Conservation (phyloP, 495 filamentous ascomycete species). For the Annulohypoxylon bovei region DNA sequence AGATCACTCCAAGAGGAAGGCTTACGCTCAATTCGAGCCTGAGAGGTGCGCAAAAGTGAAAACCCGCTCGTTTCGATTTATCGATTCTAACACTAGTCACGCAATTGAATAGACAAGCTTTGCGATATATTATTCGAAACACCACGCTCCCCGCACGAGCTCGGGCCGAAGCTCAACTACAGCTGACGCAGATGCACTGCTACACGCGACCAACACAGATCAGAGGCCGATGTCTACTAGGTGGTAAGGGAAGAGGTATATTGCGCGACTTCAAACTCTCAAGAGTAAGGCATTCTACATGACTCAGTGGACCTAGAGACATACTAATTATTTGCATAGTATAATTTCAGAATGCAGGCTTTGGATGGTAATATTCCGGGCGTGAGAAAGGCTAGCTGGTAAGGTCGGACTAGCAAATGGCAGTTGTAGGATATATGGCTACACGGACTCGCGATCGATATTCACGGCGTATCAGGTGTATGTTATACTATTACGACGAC, state of each 20-base stretch:
- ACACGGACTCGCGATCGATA: neutral
- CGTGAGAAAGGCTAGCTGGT: conserved; percentile 97
- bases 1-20: conserved; percentile 95
- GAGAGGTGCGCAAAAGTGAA: conserved; percentile 69
- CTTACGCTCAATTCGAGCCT: conserved; percentile 83
- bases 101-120: conserved; percentile 77
- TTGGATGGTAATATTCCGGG: conserved; percentile 88
- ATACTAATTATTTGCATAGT: conserved; percentile 65
- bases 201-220: conserved; percentile 95
- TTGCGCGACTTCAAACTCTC: conserved; percentile 90
- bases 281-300: conserved; percentile 69
- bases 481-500: conserved; percentile 8
- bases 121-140: conserved; percentile 94
- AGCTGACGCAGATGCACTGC: conserved; percentile 92
- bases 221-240: conserved; percentile 88
- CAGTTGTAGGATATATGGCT: conserved; percentile 26
- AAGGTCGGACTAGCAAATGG: conserved; percentile 38
- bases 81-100: conserved; percentile 11
- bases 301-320: neutral
- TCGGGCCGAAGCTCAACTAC: conserved; percentile 88
- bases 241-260: conserved; percentile 85
- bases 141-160: conserved; percentile 81
- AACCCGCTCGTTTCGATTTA: neutral
- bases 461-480: conserved; percentile 11
- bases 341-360: conserved; percentile 89